Evolutionary conservation across 2,329 filamentous ascomycete genomes (phyloP).

Genomic region (Fusarium sp.): DNA sequence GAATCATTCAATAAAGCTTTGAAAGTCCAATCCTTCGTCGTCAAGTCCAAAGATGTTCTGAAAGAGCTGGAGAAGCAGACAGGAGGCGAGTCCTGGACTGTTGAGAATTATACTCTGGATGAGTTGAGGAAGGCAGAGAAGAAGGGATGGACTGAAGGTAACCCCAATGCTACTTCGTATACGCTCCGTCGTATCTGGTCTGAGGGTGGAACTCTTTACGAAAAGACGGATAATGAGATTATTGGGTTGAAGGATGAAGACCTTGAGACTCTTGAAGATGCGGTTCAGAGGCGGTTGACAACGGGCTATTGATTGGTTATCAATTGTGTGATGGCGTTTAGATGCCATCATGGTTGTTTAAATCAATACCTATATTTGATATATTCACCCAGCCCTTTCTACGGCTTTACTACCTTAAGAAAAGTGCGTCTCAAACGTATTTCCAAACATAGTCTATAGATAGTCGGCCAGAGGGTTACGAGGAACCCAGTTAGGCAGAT

Average conservation of each 20-base stretch:
- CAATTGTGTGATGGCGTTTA: too few relatives aligned
- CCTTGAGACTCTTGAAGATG: constrained; percentile 62
- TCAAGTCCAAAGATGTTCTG: constrained; percentile 71
- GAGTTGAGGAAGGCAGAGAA: constrained; percentile 68
- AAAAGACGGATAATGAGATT: constrained; percentile 72
- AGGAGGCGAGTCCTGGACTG: constrained; percentile 59
- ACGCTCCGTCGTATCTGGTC: constrained; percentile 79
- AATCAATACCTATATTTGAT: too few relatives aligned
- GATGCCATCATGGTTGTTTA: too few relatives aligned
- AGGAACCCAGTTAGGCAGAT: constrained; percentile 30
- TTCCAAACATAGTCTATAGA: too few relatives aligned
- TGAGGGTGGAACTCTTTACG: constrained; percentile 77
- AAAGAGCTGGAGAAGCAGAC: constrained; percentile 77
- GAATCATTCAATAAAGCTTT: constrained; percentile 66
- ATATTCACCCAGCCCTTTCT: too few relatives aligned
- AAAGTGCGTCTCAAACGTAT: too few relatives aligned
- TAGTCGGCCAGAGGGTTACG: constrained; percentile 21
- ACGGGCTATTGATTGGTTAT: constrained; percentile 22
- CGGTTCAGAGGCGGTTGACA: constrained; percentile 35
- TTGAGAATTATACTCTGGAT: constrained; percentile 56
- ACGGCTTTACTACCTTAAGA: too few relatives aligned
- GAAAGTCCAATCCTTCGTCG: constrained; percentile 78
- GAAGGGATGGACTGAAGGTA: constrained; percentile 66
- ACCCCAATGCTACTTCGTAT: constrained; percentile 63
- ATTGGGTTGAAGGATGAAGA: constrained; percentile 63